Evolutionary conservation across 352 stramenopile species (phyloP), one percentile per base, ranked within the genome.

Genomic region (Globisporangium iwayamae): DNA sequence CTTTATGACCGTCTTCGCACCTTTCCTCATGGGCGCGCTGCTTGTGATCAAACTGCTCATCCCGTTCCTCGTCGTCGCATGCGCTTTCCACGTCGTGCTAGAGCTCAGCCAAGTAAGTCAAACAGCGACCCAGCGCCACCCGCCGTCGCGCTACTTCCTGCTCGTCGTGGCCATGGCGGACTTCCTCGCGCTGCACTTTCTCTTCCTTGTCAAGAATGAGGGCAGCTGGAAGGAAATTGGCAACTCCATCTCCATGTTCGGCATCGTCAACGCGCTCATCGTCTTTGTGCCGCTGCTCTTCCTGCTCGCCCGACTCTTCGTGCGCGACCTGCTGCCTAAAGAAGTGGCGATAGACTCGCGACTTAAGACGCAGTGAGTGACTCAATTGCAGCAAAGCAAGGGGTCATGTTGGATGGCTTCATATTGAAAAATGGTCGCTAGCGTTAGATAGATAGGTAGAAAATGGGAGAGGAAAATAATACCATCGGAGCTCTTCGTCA

Each of bases 191-290:
- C 68, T 95, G 16, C 86, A 95, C 45, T 93, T 95, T 43, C 74
- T 95, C 20, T 95, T 93, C 60, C 67, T 90, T 28, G 86, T 95
- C 20, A 76, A 81, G 45, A 87, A 95, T 70, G 81, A 95, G 82
- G 86, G 86, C 63, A 91, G 81, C 54, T 95, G 86, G 86, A 93
- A 93, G 57, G 78, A 93, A 60, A 95, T 95, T 52, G 86, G 86
- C 36, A 95, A 95, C 66, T 93, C 83, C 36, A 45, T 67, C 13
- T 59, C 34, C 48, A 48, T 65, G 25, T 36, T 36, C 4, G 50
- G 60, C 18, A 59, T 60, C 25, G 30, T 66, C 7, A 36, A 66
- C 30, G 28, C 61, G 14, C 30, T 51, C 30, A 51, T 60, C 38
- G 55, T 60, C 1, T 60, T 60, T 6, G 36, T 60, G 7, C 55